Conservation (phyloP, 106 monocot species). For the Ottelia alismoides region DNA sequence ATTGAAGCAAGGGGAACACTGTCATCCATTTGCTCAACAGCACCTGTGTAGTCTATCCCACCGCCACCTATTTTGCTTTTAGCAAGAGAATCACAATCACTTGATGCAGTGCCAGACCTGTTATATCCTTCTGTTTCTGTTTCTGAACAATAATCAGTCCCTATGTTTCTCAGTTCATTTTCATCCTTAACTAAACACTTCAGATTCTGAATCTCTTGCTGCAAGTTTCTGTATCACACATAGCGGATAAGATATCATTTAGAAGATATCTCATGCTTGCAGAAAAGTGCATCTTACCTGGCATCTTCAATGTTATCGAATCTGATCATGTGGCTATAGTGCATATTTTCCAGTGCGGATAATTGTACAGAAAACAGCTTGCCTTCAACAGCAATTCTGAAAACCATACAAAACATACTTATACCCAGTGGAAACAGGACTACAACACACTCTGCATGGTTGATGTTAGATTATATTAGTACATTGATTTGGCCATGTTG, state of each 20-base stretch:
- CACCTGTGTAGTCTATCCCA: background rate
- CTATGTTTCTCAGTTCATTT: slow-evolving; percentile 16
- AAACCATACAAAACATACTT: too few relatives aligned
- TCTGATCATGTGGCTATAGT: slow-evolving; percentile 98
- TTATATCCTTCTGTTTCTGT: slow-evolving; percentile 73
- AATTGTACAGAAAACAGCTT: slow-evolving; percentile 47
- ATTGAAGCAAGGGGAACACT: slow-evolving; percentile 46
- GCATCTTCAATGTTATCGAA: slow-evolving; percentile 89
- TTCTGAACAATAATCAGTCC: slow-evolving; percentile 81
- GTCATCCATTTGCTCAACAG: slow-evolving; percentile 34
- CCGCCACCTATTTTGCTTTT: slow-evolving; percentile 8
- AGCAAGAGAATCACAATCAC: slow-evolving; percentile 13
- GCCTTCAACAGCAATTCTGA: slow-evolving; percentile 78
- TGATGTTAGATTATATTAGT: too few relatives aligned
- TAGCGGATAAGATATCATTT: slow-evolving; percentile 6
- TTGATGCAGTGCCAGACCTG: slow-evolving; percentile 17
- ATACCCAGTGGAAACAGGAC: too few relatives aligned
- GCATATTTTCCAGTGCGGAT: slow-evolving; percentile 90
- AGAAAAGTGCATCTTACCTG: background rate
- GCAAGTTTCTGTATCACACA: slow-evolving; percentile 59
- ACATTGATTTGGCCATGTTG: too few relatives aligned
- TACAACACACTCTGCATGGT: too few relatives aligned
- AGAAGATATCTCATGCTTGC: background rate
- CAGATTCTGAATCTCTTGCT: slow-evolving; percentile 57
- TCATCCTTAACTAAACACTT: slow-evolving; percentile 28